A percentile compares a stretch with the other conserved stretches of the same genome.
Evolutionary conservation across 352 stramenopile genomes (phyloP).

Genomic region (Phytophthora pluvialis): DNA sequence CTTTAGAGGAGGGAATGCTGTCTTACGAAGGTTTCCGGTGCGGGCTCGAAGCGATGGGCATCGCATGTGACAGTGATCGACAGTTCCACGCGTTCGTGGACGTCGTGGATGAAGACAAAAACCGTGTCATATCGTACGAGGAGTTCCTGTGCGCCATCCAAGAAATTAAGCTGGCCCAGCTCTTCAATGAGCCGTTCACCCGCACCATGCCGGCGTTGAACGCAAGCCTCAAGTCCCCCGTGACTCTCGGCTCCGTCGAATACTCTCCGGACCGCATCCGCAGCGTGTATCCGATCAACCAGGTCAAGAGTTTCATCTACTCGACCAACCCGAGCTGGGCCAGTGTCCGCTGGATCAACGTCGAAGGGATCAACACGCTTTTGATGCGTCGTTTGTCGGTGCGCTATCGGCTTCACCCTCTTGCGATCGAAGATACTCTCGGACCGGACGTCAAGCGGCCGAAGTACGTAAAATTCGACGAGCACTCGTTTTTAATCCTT

Average conservation of each 20-base stretch:
- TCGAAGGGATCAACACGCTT: conserved; percentile 63
- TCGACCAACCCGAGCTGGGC: conserved; percentile 74
- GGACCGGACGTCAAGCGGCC: conserved; percentile 72
- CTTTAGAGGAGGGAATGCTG: conserved; percentile 57
- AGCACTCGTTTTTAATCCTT: conserved; percentile 77
- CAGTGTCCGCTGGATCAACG: conserved; percentile 81
- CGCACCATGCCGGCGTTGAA: conserved; percentile 36
- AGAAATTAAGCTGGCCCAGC: conserved; percentile 86
- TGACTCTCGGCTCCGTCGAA: conserved; percentile 65
- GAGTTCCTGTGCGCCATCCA: conserved; percentile 87
- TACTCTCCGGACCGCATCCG: conserved; percentile 79
- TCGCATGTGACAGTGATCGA: conserved; percentile 60
- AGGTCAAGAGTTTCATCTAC: conserved; percentile 85
- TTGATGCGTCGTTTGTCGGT: conserved; percentile 73
- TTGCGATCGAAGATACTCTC: conserved; percentile 81
- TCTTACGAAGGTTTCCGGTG: conserved; percentile 69
- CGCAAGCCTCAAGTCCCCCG: conserved; percentile 11
- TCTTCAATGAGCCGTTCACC: conserved; percentile 73
- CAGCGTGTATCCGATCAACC: conserved; percentile 65
- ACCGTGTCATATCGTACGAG: conserved; percentile 78
- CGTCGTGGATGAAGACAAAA: conserved; percentile 81
- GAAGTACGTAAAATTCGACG: conserved; percentile 87
- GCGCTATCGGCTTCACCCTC: conserved; percentile 80
- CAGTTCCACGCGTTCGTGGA: conserved; percentile 74
- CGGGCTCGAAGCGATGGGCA: conserved; percentile 77